These are phyloP conservation scores for Bocquillonia castaneifolia DNA, from an alignment of 441 rosid species.

Conservation along the genomic window DNA sequence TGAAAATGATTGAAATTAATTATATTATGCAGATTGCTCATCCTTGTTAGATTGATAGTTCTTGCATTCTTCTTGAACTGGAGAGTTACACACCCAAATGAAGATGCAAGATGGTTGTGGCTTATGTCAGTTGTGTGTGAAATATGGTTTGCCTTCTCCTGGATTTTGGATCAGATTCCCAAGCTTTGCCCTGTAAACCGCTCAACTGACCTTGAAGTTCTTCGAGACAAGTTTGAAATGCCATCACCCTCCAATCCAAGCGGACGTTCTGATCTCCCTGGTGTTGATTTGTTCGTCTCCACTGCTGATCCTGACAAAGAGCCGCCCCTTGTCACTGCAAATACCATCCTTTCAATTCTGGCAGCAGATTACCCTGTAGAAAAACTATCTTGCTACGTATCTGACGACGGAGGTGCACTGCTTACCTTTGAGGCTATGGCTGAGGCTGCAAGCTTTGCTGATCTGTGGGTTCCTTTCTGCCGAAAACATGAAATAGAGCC, in stretches of 20 bases:
- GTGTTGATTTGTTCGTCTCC: constrained; percentile 74
- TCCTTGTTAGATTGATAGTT: constrained; percentile 50
- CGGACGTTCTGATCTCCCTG: constrained; percentile 86
- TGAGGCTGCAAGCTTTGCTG: constrained; percentile 85
- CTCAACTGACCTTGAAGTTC: constrained; percentile 70
- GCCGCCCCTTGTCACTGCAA: constrained; percentile 80
- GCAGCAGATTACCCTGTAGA: constrained; percentile 82
- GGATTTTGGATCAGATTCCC: constrained; percentile 90
- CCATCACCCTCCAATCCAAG: constrained; percentile 84
- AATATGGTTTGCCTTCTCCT: constrained; percentile 86
- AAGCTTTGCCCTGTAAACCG: constrained; percentile 74
- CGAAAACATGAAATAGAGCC: constrained; percentile 83
- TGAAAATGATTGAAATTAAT: neutral
- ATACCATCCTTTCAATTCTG: constrained; percentile 74
- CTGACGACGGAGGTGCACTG: constrained; percentile 92
- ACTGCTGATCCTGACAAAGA: constrained; percentile 94
- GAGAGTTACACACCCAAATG: constrained; percentile 69
- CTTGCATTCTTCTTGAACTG: constrained; percentile 67
- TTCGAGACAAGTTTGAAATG: constrained; percentile 76
- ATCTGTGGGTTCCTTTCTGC: constrained; percentile 90
- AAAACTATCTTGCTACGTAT: constrained; percentile 65
- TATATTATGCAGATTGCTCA: constrained; percentile 38
- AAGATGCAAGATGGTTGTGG: constrained; percentile 88
- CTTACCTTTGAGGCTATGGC: constrained; percentile 95
- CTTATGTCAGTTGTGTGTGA: constrained; percentile 70